These are phyloP conservation scores for Penicillium atrosanguineum DNA, from an alignment of 495 filamentous ascomycete species.

Conservation along the genomic window DNA sequence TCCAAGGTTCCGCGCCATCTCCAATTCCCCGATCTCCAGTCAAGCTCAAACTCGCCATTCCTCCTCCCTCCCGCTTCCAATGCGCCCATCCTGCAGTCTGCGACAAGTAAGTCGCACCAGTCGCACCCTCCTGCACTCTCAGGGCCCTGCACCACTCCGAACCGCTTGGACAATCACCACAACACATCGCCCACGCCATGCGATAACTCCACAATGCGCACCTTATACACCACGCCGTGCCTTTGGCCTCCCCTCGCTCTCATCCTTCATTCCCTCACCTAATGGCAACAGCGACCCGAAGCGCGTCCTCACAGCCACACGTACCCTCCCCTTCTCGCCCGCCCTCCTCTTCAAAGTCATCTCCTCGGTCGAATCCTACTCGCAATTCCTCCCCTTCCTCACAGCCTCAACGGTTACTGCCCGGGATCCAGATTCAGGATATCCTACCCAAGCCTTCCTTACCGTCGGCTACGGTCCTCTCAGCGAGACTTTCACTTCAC, in stretches of 20 bases:
- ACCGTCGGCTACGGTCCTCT: constrained; percentile 80
- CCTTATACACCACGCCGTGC: constrained; percentile 8
- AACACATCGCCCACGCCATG: constrained; percentile 1
- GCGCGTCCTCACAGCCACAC: constrained; percentile 64
- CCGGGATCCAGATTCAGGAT: constrained; percentile 49
- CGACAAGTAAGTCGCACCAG: constrained; percentile 18
- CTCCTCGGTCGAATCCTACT: constrained; percentile 79
- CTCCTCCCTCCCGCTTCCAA: constrained; percentile 1
- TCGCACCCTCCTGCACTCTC: not conserved
- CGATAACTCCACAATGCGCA: constrained; percentile 5
- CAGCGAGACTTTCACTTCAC: constrained; percentile 74
- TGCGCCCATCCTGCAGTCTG: constrained; percentile 14
- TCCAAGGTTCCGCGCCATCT: constrained; percentile 1
- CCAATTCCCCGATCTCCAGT: not conserved
- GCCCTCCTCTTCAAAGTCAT: constrained; percentile 73
- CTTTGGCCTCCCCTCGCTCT: constrained; percentile 34
- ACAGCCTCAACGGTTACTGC: constrained; percentile 66
- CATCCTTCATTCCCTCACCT: constrained; percentile 32
- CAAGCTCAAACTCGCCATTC: not conserved
- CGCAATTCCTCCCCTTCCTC: constrained; percentile 83
- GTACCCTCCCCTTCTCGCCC: constrained; percentile 76
- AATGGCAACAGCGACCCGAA: constrained; percentile 24
- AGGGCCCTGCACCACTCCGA: not conserved
- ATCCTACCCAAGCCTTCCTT: constrained; percentile 74
- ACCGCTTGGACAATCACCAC: constrained; percentile 15